These are phyloP conservation scores for Suhomyces emberorum DNA, from an alignment of 805 yeast species.

Conservation along the genomic window DNA sequence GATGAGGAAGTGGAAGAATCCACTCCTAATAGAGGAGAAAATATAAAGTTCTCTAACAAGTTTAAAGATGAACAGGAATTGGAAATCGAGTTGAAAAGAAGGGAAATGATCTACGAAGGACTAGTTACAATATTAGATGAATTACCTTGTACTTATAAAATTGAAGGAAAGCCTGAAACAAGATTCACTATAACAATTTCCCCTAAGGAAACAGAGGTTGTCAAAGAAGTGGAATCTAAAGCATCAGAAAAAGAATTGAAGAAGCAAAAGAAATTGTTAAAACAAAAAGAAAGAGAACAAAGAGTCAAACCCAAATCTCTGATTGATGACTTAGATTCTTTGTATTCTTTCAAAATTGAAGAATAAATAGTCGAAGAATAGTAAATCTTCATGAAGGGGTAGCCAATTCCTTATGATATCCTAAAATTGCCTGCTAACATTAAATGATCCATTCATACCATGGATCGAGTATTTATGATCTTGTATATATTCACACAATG, in stretches of 20 bases:
- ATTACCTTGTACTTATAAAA: constrained; percentile 24
- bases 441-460: no score
- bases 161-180: constrained; percentile 25
- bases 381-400: no score
- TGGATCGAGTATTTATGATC: background rate
- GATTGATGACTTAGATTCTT: constrained; percentile 38
- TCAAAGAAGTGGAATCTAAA: constrained; percentile 2
- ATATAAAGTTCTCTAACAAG: constrained; percentile 4
- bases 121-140: constrained; percentile 28
- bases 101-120: constrained; percentile 27
- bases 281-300: constrained; percentile 2
- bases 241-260: background rate
- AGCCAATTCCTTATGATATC: no score
- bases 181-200: constrained; percentile 20
- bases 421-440: no score
- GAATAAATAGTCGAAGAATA: no score
- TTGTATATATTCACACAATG: constrained; percentile 17
- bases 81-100: constrained; percentile 19
- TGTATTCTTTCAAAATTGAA: constrained; percentile 40
- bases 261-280: constrained; percentile 4
- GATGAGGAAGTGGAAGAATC: constrained; percentile 11
- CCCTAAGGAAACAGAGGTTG: constrained; percentile 7
- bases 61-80: constrained; percentile 11
- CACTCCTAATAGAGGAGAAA: constrained; percentile 1
- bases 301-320: constrained; percentile 5